A percentile compares a stretch with the other conserved stretches of the same genome.
Evolutionary conservation across 2,329 filamentous ascomycete genomes (phyloP).

Genomic region (Colletotrichum somersetense): DNA sequence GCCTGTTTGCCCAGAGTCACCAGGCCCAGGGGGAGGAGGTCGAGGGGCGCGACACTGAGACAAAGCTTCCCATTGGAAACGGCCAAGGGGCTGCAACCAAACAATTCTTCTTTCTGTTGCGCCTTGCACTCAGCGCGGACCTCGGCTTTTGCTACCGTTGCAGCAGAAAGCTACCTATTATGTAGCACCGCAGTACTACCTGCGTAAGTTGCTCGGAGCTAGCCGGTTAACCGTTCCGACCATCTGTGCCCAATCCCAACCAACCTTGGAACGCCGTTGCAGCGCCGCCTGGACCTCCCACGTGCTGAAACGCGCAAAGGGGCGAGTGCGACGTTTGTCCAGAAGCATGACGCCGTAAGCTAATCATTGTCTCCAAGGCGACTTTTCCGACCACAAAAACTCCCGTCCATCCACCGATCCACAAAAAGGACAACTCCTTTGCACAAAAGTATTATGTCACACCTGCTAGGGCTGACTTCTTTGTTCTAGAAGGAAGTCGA

Average conservation of each 20-base stretch:
- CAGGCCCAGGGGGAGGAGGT: too few species aligned
- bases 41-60: constrained; percentile 18
- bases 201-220: not conserved
- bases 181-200: too few species aligned
- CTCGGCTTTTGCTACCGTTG: not conserved
- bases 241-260: constrained; percentile 27
- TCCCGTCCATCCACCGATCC: not conserved
- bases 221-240: not conserved
- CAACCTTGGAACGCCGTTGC: constrained; percentile 27
- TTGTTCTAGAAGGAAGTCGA: not conserved
- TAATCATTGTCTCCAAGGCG: not conserved
- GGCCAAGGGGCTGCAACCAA: constrained; percentile 12
- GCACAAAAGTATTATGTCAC: not conserved
- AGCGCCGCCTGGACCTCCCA: constrained; percentile 34
- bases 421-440: not conserved
- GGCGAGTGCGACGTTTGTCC: constrained; percentile 26
- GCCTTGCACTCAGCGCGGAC: not conserved
- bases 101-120: not conserved
- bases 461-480: not conserved
- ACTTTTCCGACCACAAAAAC: not conserved
- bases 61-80: constrained; percentile 14
- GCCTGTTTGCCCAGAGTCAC: not conserved
- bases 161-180: not conserved
- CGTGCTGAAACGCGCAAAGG: constrained; percentile 37
- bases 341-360: constrained; percentile 23